Evolutionary conservation across 805 yeast genomes (phyloP).

Genomic region (Candida insectorum): DNA sequence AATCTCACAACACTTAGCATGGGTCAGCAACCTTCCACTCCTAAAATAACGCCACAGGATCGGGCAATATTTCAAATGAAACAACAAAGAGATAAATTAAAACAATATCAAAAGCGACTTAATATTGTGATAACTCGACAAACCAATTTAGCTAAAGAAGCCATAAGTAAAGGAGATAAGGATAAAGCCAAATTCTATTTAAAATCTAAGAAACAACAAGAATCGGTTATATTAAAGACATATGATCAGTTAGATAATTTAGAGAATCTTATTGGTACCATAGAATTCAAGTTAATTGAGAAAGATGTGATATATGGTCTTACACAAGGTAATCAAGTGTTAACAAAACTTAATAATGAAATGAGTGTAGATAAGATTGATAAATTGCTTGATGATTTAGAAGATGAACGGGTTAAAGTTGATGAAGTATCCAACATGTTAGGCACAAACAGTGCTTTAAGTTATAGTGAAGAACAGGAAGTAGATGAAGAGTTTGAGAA

Average conservation of each 20-base stretch:
- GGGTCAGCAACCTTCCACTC: constrained; percentile 44
- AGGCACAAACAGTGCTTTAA: constrained; percentile 37
- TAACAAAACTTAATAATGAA: constrained; percentile 73
- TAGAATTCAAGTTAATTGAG: constrained; percentile 88
- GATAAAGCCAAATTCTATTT: constrained; percentile 66
- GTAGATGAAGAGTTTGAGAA: constrained; percentile 60
- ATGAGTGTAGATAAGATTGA: constrained; percentile 79
- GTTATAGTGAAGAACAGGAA: constrained; percentile 52
- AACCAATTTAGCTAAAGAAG: constrained; percentile 53
- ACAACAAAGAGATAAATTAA: constrained; percentile 80
- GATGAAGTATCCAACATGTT: constrained; percentile 63
- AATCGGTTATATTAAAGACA: constrained; percentile 63
- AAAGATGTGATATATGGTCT: constrained; percentile 79
- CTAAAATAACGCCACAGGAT: constrained; percentile 78
- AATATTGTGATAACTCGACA: constrained; percentile 59
- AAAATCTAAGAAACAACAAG: constrained; percentile 78
- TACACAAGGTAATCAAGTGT: constrained; percentile 73
- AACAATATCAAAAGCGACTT: constrained; percentile 65
- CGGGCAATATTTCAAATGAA: constrained; percentile 83
- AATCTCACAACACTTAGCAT: constrained; percentile 13
- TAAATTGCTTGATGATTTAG: constrained; percentile 75
- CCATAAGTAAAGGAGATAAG: constrained; percentile 51
- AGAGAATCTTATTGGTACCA: constrained; percentile 72
- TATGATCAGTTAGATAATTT: constrained; percentile 75
- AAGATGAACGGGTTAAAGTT: constrained; percentile 77